Base-by-base conservation (phyloP, 1,284 basidiomycete species). In the Ceratobasidium sp. region DNA sequence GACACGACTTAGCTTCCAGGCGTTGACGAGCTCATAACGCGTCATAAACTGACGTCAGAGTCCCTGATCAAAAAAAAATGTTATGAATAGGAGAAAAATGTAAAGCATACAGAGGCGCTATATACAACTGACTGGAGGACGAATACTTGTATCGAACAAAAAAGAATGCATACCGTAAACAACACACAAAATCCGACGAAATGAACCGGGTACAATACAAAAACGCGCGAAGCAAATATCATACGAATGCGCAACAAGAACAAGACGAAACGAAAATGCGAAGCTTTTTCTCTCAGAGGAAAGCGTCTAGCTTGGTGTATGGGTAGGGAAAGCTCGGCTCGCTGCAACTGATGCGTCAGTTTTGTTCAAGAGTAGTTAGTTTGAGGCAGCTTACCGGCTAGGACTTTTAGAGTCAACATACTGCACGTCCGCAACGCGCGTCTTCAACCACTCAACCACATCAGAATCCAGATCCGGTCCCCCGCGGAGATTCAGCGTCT, bases 241-340 rank as follows among this genome's bases (percentile, higher is more conserved):
- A 55, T 75, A 75, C 46, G 44, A 73, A 64, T 51, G 26, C 71
- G n/a, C n/a, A n/a, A n/a, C n/a, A 55, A 75, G 60, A 28, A 28
- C 40, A 61, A 20, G 33, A 40, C 49, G 60, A 64, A 73, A 9
- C 40, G 33, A 20, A 56, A n/a, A 67, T 44, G 64, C 23, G 64
- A n/a, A 61, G 33, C 26, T 40, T 42, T 55, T 49, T 49, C 42
- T 39, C 61, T 66, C 49, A 75, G 26, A 75, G 60, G 61, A 64
- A 75, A 51, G 72, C 44, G 61, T 75, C 72, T 75, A 75, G n/a
- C 42, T 75, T n/a, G 44, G 72, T 49, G 51, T 75, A 75, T n/a
- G 72, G 72, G 39, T 75, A 75, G 18, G 72, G 72, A 26, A 75
- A 75, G 42, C 39, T 73, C 18, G 60, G 61, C 33, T 60, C 44